Conservation (phyloP, 179 eudicot species). For the Beta corolliflora region DNA sequence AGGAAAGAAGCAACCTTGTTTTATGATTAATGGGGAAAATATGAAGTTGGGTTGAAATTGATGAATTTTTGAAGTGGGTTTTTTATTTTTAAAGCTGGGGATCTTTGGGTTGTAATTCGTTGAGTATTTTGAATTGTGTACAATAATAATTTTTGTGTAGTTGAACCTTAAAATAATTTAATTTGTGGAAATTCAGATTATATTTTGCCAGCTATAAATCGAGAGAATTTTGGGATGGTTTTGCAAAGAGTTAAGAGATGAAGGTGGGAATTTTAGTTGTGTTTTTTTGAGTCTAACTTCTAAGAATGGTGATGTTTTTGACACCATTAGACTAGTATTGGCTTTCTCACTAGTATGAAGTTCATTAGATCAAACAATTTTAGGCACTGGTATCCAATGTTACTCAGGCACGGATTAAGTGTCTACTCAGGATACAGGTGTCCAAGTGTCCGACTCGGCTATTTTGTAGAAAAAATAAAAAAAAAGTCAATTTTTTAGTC, state of each 20-base stretch:
- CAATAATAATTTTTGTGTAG: not conserved
- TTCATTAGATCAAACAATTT: not conserved
- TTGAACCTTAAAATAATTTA: not conserved
- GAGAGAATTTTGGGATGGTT: not conserved
- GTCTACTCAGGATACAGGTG: no score
- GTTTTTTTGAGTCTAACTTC: not conserved
- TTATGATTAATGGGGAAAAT: not conserved
- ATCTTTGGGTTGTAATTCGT: not conserved
- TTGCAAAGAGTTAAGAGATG: not conserved
- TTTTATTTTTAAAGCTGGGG: not conserved
- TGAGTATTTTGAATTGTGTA: not conserved
- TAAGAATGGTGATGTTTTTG: not conserved
- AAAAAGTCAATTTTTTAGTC: no score
- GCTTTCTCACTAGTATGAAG: not conserved
- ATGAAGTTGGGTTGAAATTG: not conserved
- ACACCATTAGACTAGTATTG: not conserved
- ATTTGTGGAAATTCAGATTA: not conserved
- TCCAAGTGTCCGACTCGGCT: no score
- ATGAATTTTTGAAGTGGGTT: not conserved
- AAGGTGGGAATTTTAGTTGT: not conserved
- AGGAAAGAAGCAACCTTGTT: not conserved
- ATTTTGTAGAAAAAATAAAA: no score
- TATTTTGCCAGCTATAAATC: not conserved
- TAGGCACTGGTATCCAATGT: no score
- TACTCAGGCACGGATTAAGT: no score